These are phyloP conservation scores for Gautieria morchelliformis DNA, from an alignment of 768 basidiomycete genomes.

Conservation along the genomic window DNA sequence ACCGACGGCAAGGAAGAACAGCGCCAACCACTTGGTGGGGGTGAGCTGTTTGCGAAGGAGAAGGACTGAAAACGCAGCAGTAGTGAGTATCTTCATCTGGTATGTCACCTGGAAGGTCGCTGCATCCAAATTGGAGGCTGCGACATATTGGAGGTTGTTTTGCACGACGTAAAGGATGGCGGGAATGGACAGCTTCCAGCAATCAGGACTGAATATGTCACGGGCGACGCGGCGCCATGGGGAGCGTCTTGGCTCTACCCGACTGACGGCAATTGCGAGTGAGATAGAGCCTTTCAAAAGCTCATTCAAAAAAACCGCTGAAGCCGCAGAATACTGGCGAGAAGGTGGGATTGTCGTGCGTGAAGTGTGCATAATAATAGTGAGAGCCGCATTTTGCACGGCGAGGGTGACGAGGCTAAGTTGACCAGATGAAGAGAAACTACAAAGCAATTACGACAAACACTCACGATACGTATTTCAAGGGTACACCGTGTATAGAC, in stretches of 20 bases:
- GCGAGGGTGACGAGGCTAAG: constrained; percentile 22
- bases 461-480: constrained; percentile 20
- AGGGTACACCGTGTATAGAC: constrained; percentile 15
- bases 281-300: constrained; percentile 39
- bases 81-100: constrained; percentile 40
- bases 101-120: constrained; percentile 43
- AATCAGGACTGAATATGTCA: constrained; percentile 33
- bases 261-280: constrained; percentile 29
- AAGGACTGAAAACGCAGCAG: constrained; percentile 31
- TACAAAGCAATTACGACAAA: background rate
- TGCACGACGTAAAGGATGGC: constrained; percentile 40
- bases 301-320: constrained; percentile 42
- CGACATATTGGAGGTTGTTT: constrained; percentile 42
- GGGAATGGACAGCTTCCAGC: constrained; percentile 44
- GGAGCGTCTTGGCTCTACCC: constrained; percentile 12
- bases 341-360: constrained; percentile 26
- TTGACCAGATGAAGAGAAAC: background rate
- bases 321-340: constrained; percentile 33
- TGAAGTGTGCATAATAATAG: constrained; percentile 43
- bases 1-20: constrained; percentile 32
- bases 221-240: constrained; percentile 12
- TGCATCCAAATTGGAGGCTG: constrained; percentile 41
- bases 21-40: constrained; percentile 28
- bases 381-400: constrained; percentile 36
- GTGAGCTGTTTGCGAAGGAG: constrained; percentile 27